Evolutionary conservation across 257 asterid species (phyloP).

Genomic region (Solanum clarkiae): DNA sequence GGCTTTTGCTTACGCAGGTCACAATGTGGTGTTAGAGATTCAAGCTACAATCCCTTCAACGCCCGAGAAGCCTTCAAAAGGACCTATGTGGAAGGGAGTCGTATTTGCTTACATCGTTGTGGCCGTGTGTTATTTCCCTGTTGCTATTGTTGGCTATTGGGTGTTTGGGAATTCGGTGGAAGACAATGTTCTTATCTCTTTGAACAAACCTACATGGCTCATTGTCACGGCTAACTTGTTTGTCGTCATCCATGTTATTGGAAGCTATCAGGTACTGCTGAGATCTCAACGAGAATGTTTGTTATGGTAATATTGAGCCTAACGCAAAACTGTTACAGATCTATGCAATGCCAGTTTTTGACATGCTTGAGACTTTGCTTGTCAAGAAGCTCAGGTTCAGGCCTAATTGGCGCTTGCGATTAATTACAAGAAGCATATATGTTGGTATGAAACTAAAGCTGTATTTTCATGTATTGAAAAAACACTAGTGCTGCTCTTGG

Average conservation of each 20-base stretch:
- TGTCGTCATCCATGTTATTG: conserved; percentile 85
- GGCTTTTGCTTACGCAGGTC: conserved; percentile 96
- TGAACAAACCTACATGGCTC: conserved; percentile 67
- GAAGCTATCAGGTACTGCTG: conserved; percentile 75
- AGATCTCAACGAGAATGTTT: not conserved
- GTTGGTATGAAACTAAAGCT: conserved; percentile 21
- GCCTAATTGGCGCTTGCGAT: conserved; percentile 15
- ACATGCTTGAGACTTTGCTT: conserved; percentile 31
- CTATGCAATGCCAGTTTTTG: conserved; percentile 35
- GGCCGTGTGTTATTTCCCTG: conserved; percentile 87
- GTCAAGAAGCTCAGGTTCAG: conserved; percentile 21
- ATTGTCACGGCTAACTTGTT: conserved; percentile 85
- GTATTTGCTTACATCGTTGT: conserved; percentile 82
- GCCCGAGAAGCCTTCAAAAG: conserved; percentile 83
- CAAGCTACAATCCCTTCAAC: conserved; percentile 96
- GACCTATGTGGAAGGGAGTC: conserved; percentile 91
- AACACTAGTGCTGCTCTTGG: not conserved
- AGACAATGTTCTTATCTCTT: conserved; percentile 46
- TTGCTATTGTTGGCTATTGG: conserved; percentile 74
- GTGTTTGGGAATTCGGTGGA: conserved; percentile 44
- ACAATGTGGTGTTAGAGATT: conserved; percentile 84
- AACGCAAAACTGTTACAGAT: conserved; percentile 1
- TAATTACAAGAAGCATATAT: conserved; percentile 16
- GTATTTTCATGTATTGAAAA: not conserved
- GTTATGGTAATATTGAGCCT: not conserved